Evolutionary conservation across 192 early-diverging fungal species (phyloP), one percentile per base, ranked within the genome.

Genomic region (Rhizophagus prolifer): DNA sequence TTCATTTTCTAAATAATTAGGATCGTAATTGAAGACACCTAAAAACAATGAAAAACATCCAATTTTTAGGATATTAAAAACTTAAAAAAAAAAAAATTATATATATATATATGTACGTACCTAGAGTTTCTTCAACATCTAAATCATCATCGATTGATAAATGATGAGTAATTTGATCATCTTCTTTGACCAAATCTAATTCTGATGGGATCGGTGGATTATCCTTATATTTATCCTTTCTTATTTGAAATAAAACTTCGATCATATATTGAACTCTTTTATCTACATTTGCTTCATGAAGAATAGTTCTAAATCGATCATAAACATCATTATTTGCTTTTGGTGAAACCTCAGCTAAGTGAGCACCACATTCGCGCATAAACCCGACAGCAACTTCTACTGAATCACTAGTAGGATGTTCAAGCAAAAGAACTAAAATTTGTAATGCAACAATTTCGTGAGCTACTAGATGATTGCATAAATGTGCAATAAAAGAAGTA

Each of bases 191-290:
- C 23, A 98, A 76, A 80, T 98, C 97, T 60, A 98, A 81, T 14
- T 92, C 96, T 23, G 85, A 82, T 10, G 88, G 79, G 9, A 97
- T 84, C 4, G 92, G 82, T 66, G 90, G 92, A 73, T 94, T 94
- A 75, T 96, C 93, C 71, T 96, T 96, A 86, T 94, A 98, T 69
- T 94, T 95, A 64, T 97, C 95, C 68, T 94, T 94, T 46, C 97
- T 88, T 26, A 95, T 88, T 86, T 98, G 96, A 80, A 98, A 97
- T 36, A 98, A 78, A 23, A 96, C 96, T 81, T 98, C 97, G 36
- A 98, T 94, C 96, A 97, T 98, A 75, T 97, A 95, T 82, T 98
- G 96, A 6, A 94, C 91, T 78, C 97, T 94, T 79, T 95, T 96
- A 72, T 97, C 96, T 61, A 98, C 95, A 46, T 90, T 87, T 10